These are phyloP conservation scores for Heliosperma pusillum DNA, from an alignment of 148 eudicot species.

Conservation along the genomic window DNA sequence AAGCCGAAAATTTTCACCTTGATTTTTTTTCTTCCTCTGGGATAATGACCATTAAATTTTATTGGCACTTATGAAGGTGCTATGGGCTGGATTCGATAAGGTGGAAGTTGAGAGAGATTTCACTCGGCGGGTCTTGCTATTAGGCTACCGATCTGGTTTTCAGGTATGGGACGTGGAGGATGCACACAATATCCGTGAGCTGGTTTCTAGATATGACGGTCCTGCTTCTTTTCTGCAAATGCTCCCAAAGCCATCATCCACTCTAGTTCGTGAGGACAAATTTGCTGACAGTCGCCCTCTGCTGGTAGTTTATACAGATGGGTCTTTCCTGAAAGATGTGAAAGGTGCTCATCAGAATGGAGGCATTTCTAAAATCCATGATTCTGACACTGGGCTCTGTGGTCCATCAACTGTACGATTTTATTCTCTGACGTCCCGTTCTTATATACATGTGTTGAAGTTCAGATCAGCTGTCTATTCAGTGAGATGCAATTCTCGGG, in stretches of 20 bases:
- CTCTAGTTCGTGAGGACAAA: slow-evolving; percentile 40
- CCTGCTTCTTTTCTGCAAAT: slow-evolving; percentile 73
- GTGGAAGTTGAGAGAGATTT: slow-evolving; percentile 49
- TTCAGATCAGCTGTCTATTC: slow-evolving; percentile 64
- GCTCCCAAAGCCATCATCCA: slow-evolving; percentile 51
- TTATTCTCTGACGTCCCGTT: slow-evolving; percentile 63
- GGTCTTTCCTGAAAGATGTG: slow-evolving; percentile 36
- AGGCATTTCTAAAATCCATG: slow-evolving; percentile 32
- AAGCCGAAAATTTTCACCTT: neutral
- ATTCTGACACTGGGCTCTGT: slow-evolving; percentile 34
- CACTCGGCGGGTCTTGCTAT: slow-evolving; percentile 56
- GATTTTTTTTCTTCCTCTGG: neutral
- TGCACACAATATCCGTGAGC: slow-evolving; percentile 56
- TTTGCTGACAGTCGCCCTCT: slow-evolving; percentile 59
- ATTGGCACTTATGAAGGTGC: slow-evolving; percentile 47
- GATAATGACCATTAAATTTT: neutral
- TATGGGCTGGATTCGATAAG: slow-evolving; percentile 89
- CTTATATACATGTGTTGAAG: slow-evolving; percentile 54
- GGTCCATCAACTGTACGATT: slow-evolving; percentile 60
- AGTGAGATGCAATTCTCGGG: slow-evolving; percentile 73
- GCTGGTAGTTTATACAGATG: slow-evolving; percentile 66
- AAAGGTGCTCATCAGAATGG: slow-evolving; percentile 31
- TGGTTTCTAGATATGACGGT: slow-evolving; percentile 68
- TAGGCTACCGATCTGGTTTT: slow-evolving; percentile 75
- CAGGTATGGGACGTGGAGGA: slow-evolving; percentile 94